phyloP scores from a whole-genome alignment of 306 rosid genomes.

The Gastrolobium bilobum region DNA sequence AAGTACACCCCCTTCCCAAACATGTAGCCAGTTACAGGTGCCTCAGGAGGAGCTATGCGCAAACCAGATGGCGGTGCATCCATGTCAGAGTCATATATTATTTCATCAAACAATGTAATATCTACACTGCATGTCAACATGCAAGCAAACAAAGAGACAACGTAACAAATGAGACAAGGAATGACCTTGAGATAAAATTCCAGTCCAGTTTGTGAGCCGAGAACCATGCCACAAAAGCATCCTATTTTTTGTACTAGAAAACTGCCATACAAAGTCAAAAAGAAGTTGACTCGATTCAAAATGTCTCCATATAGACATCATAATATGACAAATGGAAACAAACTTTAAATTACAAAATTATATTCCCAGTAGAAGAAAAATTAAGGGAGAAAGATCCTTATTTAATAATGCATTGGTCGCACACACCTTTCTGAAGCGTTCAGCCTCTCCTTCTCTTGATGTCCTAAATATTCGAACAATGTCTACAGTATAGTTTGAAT shows the following conservation, averaged over 20 bases:
- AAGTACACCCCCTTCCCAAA: slow-evolving; percentile 97
- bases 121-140: slow-evolving; percentile 28
- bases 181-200: slow-evolving; percentile 96
- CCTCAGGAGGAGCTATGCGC: slow-evolving; percentile 99
- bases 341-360: slow-evolving; percentile 23
- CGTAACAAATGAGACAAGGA: slow-evolving; percentile 35
- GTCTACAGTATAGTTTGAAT: slow-evolving; percentile 78
- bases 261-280: slow-evolving; percentile 61
- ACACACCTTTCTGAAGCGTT: slow-evolving; percentile 87
- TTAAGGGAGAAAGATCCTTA: slow-evolving; percentile 22
- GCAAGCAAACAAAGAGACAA: slow-evolving; percentile 24
- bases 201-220: slow-evolving; percentile 95
- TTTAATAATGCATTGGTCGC: slow-evolving; percentile 43
- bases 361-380: not conserved
- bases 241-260: slow-evolving; percentile 73
- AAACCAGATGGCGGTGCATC: slow-evolving; percentile 65
- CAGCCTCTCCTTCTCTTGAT: slow-evolving; percentile 76
- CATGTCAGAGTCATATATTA: slow-evolving; percentile 33
- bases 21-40: slow-evolving; percentile 96
- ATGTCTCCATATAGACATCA: slow-evolving; percentile 7
- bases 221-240: slow-evolving; percentile 99
- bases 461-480: slow-evolving; percentile 77
- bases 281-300: slow-evolving; percentile 28
- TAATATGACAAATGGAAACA: slow-evolving; percentile 16
- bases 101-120: slow-evolving; percentile 37